Evolutionary conservation across 106 monocot genomes (phyloP), one percentile per base, ranked within the genome.

Genomic region (Dactylorhiza incarnata): DNA sequence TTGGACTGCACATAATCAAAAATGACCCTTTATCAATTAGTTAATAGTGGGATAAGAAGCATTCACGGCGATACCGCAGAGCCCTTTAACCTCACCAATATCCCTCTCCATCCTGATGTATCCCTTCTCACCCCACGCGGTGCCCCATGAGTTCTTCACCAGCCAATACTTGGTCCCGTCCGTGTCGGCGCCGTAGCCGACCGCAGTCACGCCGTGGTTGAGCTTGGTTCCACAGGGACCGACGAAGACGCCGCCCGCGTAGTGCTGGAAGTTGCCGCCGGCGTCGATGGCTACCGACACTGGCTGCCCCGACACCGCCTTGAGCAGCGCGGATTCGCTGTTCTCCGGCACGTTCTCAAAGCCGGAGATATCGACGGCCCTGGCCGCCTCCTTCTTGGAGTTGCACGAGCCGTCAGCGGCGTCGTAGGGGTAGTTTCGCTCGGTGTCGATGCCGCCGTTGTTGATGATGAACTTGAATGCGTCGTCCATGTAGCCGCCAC

Each of bases 361-460:
- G 17, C 73, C 73, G 46, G 17, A 5, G 48, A 73, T 50, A 5
- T 6, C 7, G 73, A 19, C 24, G 2, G 3, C 17, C 9, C 49
- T 45, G 7, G 6, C 13, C 20, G 16, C 0, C 12, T 20, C 17
- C 19, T 73, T 73, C 19, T 50, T 23, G 51, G 9, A 52, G 15
- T 78, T 56, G 71, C 78, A 78, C 14, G 53, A 11, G 43, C 70
- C 78, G 6, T 53, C 25, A 0, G 68, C 43, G 29, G 49, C 78
- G 3, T 9, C 9, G 71, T 71, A 78, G 0, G 78, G 52, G 78
- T 78, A 78, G 71, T 71, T 20, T 13, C 14, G 5, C 24, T 71
- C 78, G 14, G 53, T 78, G n/a, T 25, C 45, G 77, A 77, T 49
- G 49, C 77, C 77, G 20, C 66, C 46, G 68, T 77, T 77, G 22